Evolutionary conservation across 176 grass and related monocot genomes (phyloP).

Genomic region (Musa beccarii): DNA sequence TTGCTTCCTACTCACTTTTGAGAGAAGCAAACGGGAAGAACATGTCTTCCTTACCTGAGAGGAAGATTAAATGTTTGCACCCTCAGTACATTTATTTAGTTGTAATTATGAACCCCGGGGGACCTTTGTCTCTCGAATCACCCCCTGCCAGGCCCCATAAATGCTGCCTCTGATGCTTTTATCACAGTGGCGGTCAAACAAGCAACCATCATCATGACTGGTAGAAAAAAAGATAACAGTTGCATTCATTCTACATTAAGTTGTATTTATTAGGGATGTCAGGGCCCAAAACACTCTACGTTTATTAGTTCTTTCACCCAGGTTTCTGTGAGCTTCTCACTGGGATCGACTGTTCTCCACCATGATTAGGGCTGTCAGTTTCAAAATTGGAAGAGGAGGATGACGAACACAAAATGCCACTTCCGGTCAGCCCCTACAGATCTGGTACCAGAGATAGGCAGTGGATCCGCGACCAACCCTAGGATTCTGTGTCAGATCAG

Average conservation of each 20-base stretch:
- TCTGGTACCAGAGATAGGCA: not conserved
- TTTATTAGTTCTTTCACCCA: too few relatives aligned
- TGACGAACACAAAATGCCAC: not conserved
- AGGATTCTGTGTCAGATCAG: conserved; percentile 1
- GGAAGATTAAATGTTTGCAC: not conserved
- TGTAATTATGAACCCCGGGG: not conserved
- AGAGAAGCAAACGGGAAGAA: too few relatives aligned
- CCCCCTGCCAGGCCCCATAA: not conserved
- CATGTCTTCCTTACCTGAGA: not conserved
- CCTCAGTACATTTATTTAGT: not conserved
- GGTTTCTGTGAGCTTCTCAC: too few relatives aligned
- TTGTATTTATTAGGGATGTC: too few relatives aligned
- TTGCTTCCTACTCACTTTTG: too few relatives aligned
- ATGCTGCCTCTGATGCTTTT: not conserved
- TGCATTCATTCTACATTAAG: too few relatives aligned
- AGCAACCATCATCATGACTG: conserved; percentile 4
- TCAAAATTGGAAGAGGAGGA: not conserved
- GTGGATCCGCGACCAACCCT: not conserved
- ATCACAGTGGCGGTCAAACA: not conserved
- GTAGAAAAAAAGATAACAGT: not conserved
- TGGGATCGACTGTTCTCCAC: not conserved
- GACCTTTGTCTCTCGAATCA: not conserved
- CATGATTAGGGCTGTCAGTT: conserved; percentile 5
- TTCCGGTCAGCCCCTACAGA: not conserved
- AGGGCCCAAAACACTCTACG: too few relatives aligned